Base-by-base conservation (phyloP, 768 basidiomycete species). In the Mycena floridula region DNA sequence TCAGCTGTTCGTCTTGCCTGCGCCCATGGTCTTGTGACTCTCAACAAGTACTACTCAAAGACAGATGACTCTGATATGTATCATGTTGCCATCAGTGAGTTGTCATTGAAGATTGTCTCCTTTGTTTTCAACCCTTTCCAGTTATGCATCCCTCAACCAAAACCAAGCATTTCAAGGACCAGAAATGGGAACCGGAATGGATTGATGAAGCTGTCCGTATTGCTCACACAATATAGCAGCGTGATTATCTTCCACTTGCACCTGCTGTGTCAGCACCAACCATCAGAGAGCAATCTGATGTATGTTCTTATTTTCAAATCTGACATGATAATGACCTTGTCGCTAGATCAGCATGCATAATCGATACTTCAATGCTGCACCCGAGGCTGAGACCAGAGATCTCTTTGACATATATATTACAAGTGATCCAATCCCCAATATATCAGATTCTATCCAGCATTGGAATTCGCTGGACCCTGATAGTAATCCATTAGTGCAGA, bases 51-150 rank as follows among this genome's bases (percentile, higher is more conserved):
- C 22, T 44, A 44, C 22, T 8, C 30, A 16, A 11, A 12, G 11
- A 44, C 43, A 7, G 43, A 44, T 44, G 30, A 40, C 15, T 44
- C 43, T 11, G 22, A 12, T 16, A 15, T 44, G 16, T 44, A 44
- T 25, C 43, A 30, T 37, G 30, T 38, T 20, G 43, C 43, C 9
- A 44, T 44, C 36, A 20, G 43, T 44, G 32, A 37, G 43, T 44
- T 38, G 12, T 38, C 13, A 9, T 20, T 38, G 13, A 11, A 11
- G 9, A 13, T 21, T 21, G n/a, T 38, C 20, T 13, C 12, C 9
- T 38, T 11, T 13, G 20, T 8, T 9, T 21, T 38, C 8, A 38
- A 9, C 9, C 11, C 9, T 20, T 21, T 8, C 37, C 20, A 38
- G 37, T 38, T 21, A 11, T 38, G 9, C 37, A 38, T 21, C 37